A percentile compares a stretch with the other conserved stretches of the same genome.
These are phyloP conservation scores for Aspergillus sp. DNA, from an alignment of 2,329 filamentous ascomycete species.

Conservation along the genomic window DNA sequence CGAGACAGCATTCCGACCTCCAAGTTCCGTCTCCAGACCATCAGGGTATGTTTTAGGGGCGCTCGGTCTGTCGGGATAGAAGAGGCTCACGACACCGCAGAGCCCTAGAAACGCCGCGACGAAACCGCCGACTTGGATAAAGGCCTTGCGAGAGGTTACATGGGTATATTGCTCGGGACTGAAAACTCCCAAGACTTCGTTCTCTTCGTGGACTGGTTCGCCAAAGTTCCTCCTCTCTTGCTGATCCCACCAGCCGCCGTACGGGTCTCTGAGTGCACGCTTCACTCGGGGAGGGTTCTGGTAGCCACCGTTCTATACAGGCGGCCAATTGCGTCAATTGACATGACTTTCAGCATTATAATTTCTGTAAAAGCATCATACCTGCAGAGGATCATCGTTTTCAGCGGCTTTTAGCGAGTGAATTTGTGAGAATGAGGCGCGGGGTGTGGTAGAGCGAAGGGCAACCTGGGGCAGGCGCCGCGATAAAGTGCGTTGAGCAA, in stretches of 20 bases:
- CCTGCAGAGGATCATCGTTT: slow-evolving; percentile 45
- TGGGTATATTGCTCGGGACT: slow-evolving; percentile 87
- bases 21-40: slow-evolving; percentile 72
- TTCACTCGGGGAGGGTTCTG: slow-evolving; percentile 63
- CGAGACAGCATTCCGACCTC: slow-evolving; percentile 64
- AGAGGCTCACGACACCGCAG: slow-evolving; percentile 65
- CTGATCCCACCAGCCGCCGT: slow-evolving; percentile 94
- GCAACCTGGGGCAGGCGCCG: slow-evolving; percentile 43
- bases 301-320: slow-evolving; percentile 46
- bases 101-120: slow-evolving; percentile 63
- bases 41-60: slow-evolving; percentile 67
- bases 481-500: slow-evolving; percentile 45
- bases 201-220: slow-evolving; percentile 94
- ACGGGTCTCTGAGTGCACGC: slow-evolving; percentile 87
- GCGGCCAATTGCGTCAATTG: slow-evolving; percentile 19
- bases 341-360: neutral
- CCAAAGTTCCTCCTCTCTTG: slow-evolving; percentile 97
- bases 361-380: slow-evolving; percentile 22
- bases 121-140: slow-evolving; percentile 68
- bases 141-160: slow-evolving; percentile 68
- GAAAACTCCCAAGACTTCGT: slow-evolving; percentile 89
- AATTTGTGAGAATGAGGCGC: slow-evolving; percentile 44
- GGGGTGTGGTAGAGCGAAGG: slow-evolving; percentile 38
- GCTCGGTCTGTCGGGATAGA: slow-evolving; percentile 71
- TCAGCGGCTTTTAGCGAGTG: slow-evolving; percentile 39